Evolutionary conservation across 768 basidiomycete genomes (phyloP), one percentile per base, ranked within the genome.

Genomic region (Suillus subluteus): DNA sequence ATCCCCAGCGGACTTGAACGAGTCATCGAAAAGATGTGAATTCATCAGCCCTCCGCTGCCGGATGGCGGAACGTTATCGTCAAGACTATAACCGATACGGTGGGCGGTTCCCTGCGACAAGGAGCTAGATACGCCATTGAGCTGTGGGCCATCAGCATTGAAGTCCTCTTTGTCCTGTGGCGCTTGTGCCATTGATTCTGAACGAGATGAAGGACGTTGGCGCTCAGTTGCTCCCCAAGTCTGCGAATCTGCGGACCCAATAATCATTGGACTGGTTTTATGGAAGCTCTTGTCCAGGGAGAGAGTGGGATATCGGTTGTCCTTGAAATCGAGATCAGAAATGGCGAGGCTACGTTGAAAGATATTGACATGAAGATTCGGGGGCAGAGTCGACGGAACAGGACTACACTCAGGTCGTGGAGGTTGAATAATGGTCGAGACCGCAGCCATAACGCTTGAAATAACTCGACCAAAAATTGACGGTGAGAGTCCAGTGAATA

Each of bases 321-420:
- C 90, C 71, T 83, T 82, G 75, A 87, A 84, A 76, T 88, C 87
- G 68, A 87, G 81, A 65, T 89, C 89, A 65, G 84, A 79, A 75
- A 88, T 82, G 48, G 80, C 73, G 66, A 90, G 81, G 50, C 82
- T 78, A 71, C 82, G 82, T 62, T 87, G 80, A 77, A 87, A 88
- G 68, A 84, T 75, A 65, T 74, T 76, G 66, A 82, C 72, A 71
- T 75, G 78, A 52, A 79, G 67, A 70, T 76, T 75, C 58, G 79
- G 68, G 30, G 81, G 67, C 67, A 78, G 66, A 44, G 67, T 69
- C n/a, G 75, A 68, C 26, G 76, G 41, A 32, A 73, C 63, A 11
- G 77, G 73, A 52, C 72, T 64, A 18, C 41, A 43, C 62, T 84
- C 82, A 65, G 79, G 82, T 70, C 81, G 79, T 65, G 80, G 69